Evolutionary conservation across 2,329 filamentous ascomycete genomes (phyloP).

Genomic region (Stromatinia cepivora): DNA sequence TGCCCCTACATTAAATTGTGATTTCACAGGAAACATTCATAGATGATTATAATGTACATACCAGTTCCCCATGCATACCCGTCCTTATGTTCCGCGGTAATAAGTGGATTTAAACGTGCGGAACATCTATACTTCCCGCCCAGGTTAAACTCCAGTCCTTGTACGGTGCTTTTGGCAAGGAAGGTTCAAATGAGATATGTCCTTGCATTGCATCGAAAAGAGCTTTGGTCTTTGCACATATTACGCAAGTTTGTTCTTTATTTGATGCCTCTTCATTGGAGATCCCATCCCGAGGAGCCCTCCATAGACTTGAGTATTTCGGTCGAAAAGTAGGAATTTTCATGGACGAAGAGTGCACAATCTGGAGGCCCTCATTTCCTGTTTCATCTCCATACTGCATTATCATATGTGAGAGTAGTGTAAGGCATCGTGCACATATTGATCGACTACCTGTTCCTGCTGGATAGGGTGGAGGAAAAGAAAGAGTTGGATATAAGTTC

Average conservation of each 20-base stretch:
- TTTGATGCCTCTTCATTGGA: background rate
- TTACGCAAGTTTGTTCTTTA: background rate
- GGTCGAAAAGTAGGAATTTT: background rate
- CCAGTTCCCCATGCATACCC: background rate
- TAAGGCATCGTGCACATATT: slow-evolving; percentile 1
- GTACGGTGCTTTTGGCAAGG: background rate
- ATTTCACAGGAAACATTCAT: background rate
- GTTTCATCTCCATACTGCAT: background rate
- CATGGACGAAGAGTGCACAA: background rate
- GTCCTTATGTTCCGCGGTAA: background rate
- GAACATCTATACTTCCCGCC: background rate
- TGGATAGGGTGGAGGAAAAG: background rate
- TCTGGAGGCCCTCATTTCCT: background rate
- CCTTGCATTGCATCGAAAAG: slow-evolving; percentile 1
- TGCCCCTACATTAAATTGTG: background rate
- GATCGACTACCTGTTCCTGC: background rate
- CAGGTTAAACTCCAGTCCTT: background rate
- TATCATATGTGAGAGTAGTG: background rate
- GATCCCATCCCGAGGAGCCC: background rate
- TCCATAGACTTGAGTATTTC: background rate
- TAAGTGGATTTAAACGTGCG: background rate
- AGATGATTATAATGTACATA: background rate
- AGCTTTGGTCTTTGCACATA: background rate
- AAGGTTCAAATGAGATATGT: background rate
- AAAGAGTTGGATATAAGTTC: background rate